Evolutionary conservation across 345 rosid species (phyloP), one percentile per base, ranked within the genome.

Genomic region (Rhodomyrtus tomentosa): DNA sequence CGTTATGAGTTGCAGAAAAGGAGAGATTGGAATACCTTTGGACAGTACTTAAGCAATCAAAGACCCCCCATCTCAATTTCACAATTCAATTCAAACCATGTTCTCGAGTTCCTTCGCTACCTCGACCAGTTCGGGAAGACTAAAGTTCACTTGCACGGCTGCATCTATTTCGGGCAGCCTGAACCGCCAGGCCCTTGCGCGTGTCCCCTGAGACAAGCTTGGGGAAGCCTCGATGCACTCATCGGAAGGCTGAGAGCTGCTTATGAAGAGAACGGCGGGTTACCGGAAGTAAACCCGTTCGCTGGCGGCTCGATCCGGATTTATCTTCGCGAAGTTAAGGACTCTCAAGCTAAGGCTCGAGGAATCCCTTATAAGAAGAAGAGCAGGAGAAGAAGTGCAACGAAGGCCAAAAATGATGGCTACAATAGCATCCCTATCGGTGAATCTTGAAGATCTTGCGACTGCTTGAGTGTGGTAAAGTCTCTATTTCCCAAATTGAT

Each of bases 1-100:
- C 87, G 98, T 14, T 95, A 95, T 82, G 98, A 94, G 87, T 93
- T 98, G 6, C 98, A 95, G 73, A 95, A 95, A 85, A 84, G 98
- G 55, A 81, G 98, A 86, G 98, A 95, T n/a, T 95, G 98, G 98
- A 94, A 93, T 86, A 95, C 98, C 86, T 95, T 95, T 80, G 94
- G 98, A 14, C 98, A 95, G 90, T 94, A 92, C 90, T 84, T 95
- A 27, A 93, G 98, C 83, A 95, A 95, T 88, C 98, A 93, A 68
- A 90, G 95, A 25, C 98, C 98, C 2, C 98, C 98, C 5, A 95
- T 95, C 8, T 89, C 92, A 20, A 85, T 93, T 73, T 88, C 98
- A 5, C 93, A 92, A 88, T 94, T 96, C 87, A 90, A 88, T 84
- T 83, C 95, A 0, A 90, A 89, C 82, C 92, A 94, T n/a, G 95